Evolutionary conservation across 2,329 filamentous ascomycete genomes (phyloP).

Genomic region (Nigrospora sphaerica): DNA sequence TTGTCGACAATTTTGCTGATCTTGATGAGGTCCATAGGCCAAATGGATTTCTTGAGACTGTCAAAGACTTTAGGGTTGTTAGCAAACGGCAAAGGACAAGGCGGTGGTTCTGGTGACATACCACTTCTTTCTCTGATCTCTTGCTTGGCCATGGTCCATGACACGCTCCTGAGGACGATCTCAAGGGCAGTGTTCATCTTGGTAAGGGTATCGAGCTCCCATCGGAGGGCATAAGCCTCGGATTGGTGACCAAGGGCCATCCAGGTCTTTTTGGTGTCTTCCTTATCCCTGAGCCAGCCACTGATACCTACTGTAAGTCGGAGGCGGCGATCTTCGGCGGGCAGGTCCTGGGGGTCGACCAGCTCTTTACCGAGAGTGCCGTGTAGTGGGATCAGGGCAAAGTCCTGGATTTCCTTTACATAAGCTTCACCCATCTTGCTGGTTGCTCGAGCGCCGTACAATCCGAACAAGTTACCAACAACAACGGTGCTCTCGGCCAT

Average conservation of each 20-base stretch:
- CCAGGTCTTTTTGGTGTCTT: conserved; percentile 75
- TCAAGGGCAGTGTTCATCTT: conserved; percentile 74
- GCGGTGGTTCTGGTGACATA: conserved; percentile 15
- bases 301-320: conserved; percentile 77
- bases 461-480: conserved; percentile 81
- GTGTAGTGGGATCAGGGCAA: conserved; percentile 73
- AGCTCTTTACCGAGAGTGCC: conserved; percentile 34
- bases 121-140: conserved; percentile 39
- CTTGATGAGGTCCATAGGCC: conserved; percentile 58
- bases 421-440: conserved; percentile 86
- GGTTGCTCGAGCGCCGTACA: conserved; percentile 80
- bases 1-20: conserved; percentile 73
- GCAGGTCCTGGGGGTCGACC: conserved; percentile 41
- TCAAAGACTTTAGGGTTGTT: conserved; percentile 36
- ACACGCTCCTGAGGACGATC: conserved; percentile 68
- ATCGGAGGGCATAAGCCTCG: conserved; percentile 78
- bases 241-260: conserved; percentile 61
- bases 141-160: conserved; percentile 65
- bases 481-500: conserved; percentile 73
- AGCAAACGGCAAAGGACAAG: conserved; percentile 1
- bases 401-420: conserved; percentile 78
- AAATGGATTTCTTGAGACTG: conserved; percentile 49
- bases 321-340: conserved; percentile 57
- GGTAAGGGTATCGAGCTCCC: conserved; percentile 71
- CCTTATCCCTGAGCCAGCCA: conserved; percentile 70